Conservation (phyloP, 148 eudicot species). For the Vaccinium vitisidaea region DNA sequence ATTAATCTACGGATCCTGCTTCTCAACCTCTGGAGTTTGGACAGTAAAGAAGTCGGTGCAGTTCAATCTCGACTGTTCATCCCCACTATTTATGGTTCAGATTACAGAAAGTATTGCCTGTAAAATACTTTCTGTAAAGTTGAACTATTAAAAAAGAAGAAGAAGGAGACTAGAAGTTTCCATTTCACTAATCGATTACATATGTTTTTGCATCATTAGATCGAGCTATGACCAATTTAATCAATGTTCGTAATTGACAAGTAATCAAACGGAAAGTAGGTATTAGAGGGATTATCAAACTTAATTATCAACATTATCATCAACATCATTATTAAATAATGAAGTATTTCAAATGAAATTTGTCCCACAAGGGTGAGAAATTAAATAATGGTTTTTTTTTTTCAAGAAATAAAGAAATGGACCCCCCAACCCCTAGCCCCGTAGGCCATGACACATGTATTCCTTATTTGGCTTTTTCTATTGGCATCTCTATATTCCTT, state of each 20-base stretch:
- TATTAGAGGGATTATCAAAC: slow-evolving; percentile 16
- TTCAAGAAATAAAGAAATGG: slow-evolving; percentile 15
- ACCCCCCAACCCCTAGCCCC: background rate
- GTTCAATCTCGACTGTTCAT: too few species aligned
- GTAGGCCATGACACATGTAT: slow-evolving; percentile 11
- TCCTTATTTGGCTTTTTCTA: slow-evolving; percentile 20
- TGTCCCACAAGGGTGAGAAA: slow-evolving; percentile 35
- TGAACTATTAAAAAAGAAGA: too few species aligned
- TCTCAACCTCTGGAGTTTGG: too few species aligned
- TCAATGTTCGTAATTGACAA: slow-evolving; percentile 21
- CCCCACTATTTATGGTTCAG: too few species aligned
- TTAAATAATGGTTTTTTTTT: slow-evolving; percentile 43
- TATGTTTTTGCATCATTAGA: background rate
- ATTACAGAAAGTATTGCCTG: too few species aligned
- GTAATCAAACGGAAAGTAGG: slow-evolving; percentile 26
- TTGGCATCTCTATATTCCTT: slow-evolving; percentile 23
- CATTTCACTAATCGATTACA: background rate
- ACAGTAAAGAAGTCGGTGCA: too few species aligned
- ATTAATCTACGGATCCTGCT: background rate
- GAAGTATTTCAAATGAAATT: slow-evolving; percentile 21
- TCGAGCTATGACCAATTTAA: background rate
- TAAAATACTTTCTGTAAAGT: too few species aligned
- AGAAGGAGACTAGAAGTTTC: background rate
- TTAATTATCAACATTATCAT: slow-evolving; percentile 42
- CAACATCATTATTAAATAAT: slow-evolving; percentile 24